Evolutionary conservation across 768 basidiomycete species (phyloP).

Genomic region (Leucocoprinus leucothites): DNA sequence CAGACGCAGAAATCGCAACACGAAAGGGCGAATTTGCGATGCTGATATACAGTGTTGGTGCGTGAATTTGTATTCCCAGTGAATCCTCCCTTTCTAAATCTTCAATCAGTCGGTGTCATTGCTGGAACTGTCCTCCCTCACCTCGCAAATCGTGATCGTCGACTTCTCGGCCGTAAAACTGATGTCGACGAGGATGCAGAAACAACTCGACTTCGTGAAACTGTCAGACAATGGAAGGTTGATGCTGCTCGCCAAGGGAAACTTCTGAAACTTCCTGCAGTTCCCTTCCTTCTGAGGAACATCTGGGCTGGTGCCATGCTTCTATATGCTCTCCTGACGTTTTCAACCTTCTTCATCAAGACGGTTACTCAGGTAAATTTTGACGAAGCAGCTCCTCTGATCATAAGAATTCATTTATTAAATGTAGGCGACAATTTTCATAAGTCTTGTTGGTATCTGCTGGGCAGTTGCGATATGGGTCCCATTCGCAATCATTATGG

Average conservation of each 20-base stretch:
- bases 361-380: slow-evolving; percentile 64
- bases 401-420: neutral
- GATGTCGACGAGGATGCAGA: slow-evolving; percentile 79
- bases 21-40: slow-evolving; percentile 85
- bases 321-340: slow-evolving; percentile 74
- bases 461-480: slow-evolving; percentile 99
- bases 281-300: slow-evolving; percentile 89
- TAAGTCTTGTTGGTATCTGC: slow-evolving; percentile 85
- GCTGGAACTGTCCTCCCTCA: slow-evolving; percentile 82
- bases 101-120: slow-evolving; percentile 67
- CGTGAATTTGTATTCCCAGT: slow-evolving; percentile 19
- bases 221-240: slow-evolving; percentile 78
- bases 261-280: slow-evolving; percentile 75
- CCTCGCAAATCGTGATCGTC: slow-evolving; percentile 76
- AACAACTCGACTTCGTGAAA: slow-evolving; percentile 60
- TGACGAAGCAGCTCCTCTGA: neutral
- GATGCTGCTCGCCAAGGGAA: slow-evolving; percentile 77
- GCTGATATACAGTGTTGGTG: slow-evolving; percentile 87
- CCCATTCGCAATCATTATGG: slow-evolving; percentile 97
- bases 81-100: slow-evolving; percentile 12
- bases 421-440: slow-evolving; percentile 70
- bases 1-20: slow-evolving; percentile 80
- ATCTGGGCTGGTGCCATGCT: slow-evolving; percentile 90
- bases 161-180: slow-evolving; percentile 67
- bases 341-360: slow-evolving; percentile 83